Percentiles rank a stretch among this genome's conserved stretches.
These are phyloP conservation scores for Myriosclerotinia scirpicola DNA, from an alignment of 2,329 filamentous ascomycete genomes.

Conservation along the genomic window DNA sequence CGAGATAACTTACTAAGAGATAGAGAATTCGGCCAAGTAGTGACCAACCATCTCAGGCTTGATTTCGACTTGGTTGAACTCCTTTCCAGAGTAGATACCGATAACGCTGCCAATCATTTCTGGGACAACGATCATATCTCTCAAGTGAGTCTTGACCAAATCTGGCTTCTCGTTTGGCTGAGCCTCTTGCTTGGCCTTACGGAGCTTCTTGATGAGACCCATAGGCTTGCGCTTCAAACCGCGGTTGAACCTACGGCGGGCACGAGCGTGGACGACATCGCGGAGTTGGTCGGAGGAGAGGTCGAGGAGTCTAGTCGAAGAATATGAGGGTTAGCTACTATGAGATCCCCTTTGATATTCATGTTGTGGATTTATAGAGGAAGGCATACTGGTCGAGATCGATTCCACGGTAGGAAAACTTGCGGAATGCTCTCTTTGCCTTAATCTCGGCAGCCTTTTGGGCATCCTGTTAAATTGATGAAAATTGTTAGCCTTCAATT, in stretches of 20 bases:
- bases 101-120: conserved; percentile 99
- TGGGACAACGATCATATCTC: conserved; percentile 99
- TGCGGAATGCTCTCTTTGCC: conserved; percentile 99
- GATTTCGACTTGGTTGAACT: conserved; percentile 99
- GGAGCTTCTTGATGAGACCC: conserved; percentile 99
- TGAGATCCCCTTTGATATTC: conserved; percentile 41
- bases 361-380: conserved; percentile 29
- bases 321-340: conserved; percentile 40
- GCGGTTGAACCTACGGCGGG: conserved; percentile 98
- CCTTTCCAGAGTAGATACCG: conserved; percentile 99
- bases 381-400: conserved; percentile 94
- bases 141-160: conserved; percentile 98
- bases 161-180: conserved; percentile 99
- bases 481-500: conserved; percentile 41
- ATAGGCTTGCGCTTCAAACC: conserved; percentile 99
- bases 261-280: conserved; percentile 98
- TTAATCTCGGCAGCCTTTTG: conserved; percentile 99
- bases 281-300: conserved; percentile 98
- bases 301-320: conserved; percentile 80
- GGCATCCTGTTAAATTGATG: conserved; percentile 66
- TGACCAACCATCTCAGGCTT: conserved; percentile 99
- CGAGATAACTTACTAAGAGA: conserved; percentile 83
- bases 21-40: conserved; percentile 99
- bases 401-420: conserved; percentile 99
- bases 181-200: conserved; percentile 98